phyloP scores from a whole-genome alignment of 2,329 filamentous ascomycete species.

The Ophiocordyceps robertsii region DNA sequence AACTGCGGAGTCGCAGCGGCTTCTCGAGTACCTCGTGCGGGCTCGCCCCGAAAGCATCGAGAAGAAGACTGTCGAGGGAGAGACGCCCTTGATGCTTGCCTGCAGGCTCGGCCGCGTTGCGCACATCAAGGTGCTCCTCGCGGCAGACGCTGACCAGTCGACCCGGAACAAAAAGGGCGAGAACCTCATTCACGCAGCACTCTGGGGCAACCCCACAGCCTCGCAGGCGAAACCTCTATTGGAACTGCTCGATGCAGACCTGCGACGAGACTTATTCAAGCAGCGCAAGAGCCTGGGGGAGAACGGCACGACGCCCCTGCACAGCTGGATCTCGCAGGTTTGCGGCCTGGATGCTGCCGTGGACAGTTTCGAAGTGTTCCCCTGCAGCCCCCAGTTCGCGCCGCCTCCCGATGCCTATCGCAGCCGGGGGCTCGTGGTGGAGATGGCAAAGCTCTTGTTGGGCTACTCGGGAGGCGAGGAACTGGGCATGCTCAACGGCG shows the following conservation, averaged over 20 bases:
- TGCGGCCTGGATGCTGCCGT: constrained; percentile 7
- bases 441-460: constrained; percentile 35
- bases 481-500: constrained; percentile 45
- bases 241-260: constrained; percentile 40
- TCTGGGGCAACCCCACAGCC: constrained; percentile 16
- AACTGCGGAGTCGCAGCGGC: constrained; percentile 26
- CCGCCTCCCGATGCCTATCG: background rate
- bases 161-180: constrained; percentile 43
- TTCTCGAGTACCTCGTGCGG: constrained; percentile 55
- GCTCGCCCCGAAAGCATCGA: constrained; percentile 49
- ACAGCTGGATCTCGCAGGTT: constrained; percentile 35
- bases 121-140: constrained; percentile 47
- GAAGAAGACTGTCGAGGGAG: constrained; percentile 39
- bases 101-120: constrained; percentile 40
- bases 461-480: constrained; percentile 42
- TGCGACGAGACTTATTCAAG: constrained; percentile 42
- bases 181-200: constrained; percentile 56
- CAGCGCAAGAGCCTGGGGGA: constrained; percentile 40
- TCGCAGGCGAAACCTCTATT: constrained; percentile 33
- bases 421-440: constrained; percentile 15
- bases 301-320: constrained; percentile 49
- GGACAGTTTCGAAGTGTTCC: no score
- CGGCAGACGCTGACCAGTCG: constrained; percentile 56
- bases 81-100: constrained; percentile 58
- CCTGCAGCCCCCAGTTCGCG: no score